Base-by-base conservation (phyloP, 345 rosid species). In the Salix brachista region DNA sequence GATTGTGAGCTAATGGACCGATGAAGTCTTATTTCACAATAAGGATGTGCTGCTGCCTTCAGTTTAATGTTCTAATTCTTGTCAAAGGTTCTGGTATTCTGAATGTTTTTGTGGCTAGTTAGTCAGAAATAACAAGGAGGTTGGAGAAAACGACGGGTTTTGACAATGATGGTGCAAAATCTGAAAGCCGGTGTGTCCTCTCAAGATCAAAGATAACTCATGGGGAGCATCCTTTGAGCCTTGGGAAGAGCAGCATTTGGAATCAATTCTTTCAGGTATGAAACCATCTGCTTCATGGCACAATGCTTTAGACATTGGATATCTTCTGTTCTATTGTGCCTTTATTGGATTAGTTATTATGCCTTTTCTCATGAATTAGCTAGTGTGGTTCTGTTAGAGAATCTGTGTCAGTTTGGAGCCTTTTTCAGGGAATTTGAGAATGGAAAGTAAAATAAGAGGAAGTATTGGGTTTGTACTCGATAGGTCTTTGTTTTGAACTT, bases 181-280 rank as follows among this genome's bases (percentile, higher is more conserved):
- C 78, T 73, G 94, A 88, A 83, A 77, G 80, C 81, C 80, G 86
- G 50, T 89, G 94, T 42, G 73, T 83, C 77, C 98, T 95, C 34
- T 90, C 91, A 64, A 90, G 97, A 85, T 90, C 91, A 36, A 89
- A 91, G 72, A 89, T 90, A 73, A 81, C 90, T 85, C 93, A 85
- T 67, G 99, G 89, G 68, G 99, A 95, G 80, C 99, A 95, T 90
- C 99, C 99, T 76, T 82, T 95, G 87, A 95, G 96, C 84, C 96
- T 91, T 71, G 97, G 96, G 83, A 88, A 90, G 81, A 89, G 84
- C 72, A 95, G 99, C 86, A 78, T 95, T 78, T 95, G 99, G 99
- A 91, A 93, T 86, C 84, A 90, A 54, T 95, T 91, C 87, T 93
- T 95, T 85, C 92, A 95, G 99, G 99, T 95, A 86, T 64, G 74